Conservation (phyloP, 129 eudicot species). For the sunflower (Helianthus annuus) region HanXRQr2.0-SUNRISE NC_035439.2:17170693-17171192, state of each 20-base stretch:
- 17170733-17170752: no score
- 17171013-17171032: constrained; percentile 46
- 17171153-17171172: constrained; percentile 70
- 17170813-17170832: constrained; percentile 82
- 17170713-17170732: no score
- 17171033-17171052: constrained; percentile 66
- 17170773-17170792: constrained; percentile 99
- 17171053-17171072: constrained; percentile 68
- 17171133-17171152: constrained; percentile 96
- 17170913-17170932: background rate
- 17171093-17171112: constrained; percentile 96
- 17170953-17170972: constrained; percentile 1
- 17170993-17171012: background rate
- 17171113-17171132: constrained; percentile 99
- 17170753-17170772: constrained; percentile 12
- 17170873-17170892: constrained; percentile 69
- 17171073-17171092: constrained; percentile 72
- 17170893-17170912: constrained; percentile 8
- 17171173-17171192: constrained; percentile 60
- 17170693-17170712: no score
- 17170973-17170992: background rate
- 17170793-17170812: constrained; percentile 79
- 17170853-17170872: constrained; percentile 90
- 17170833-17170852: constrained; percentile 98
- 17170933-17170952: background rate